phyloP scores from a whole-genome alignment of 345 rosid species.

The Gossypium raimondii region DNA sequence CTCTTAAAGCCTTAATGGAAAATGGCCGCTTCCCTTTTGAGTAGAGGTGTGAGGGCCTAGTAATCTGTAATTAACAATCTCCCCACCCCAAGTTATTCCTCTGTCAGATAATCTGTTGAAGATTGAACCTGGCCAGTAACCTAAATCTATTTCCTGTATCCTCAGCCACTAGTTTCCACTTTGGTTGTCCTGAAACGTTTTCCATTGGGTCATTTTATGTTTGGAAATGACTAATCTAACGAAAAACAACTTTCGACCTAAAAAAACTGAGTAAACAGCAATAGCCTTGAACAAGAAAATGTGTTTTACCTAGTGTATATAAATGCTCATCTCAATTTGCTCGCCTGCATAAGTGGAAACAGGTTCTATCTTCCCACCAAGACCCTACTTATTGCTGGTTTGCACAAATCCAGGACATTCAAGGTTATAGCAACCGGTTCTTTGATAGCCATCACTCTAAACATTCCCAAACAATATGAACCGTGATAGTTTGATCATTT shows the following conservation, averaged over 20 bases:
- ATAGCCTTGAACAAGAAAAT: not conserved
- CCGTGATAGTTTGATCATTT: not conserved
- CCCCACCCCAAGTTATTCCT: conserved; percentile 43
- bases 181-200: conserved; percentile 29
- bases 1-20: conserved; percentile 39
- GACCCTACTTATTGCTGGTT: not conserved
- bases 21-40: conserved; percentile 58
- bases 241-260: not conserved
- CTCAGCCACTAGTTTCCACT: conserved; percentile 47
- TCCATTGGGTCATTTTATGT: not conserved
- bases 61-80: conserved; percentile 22
- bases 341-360: conserved; percentile 25
- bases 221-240: not conserved
- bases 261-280: not conserved
- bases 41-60: conserved; percentile 31
- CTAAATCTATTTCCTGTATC: conserved; percentile 18
- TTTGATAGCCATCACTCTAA: conserved; percentile 26
- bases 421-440: conserved; percentile 31
- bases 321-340: conserved; percentile 12
- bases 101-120: conserved; percentile 30
- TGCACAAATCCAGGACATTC: conserved; percentile 36
- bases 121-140: conserved; percentile 45
- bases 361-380: conserved; percentile 12
- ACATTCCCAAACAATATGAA: not conserved
- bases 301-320: conserved; percentile 18